Evolutionary conservation across 495 filamentous ascomycete species (phyloP).

Genomic region (Pyronema omphalodes): DNA sequence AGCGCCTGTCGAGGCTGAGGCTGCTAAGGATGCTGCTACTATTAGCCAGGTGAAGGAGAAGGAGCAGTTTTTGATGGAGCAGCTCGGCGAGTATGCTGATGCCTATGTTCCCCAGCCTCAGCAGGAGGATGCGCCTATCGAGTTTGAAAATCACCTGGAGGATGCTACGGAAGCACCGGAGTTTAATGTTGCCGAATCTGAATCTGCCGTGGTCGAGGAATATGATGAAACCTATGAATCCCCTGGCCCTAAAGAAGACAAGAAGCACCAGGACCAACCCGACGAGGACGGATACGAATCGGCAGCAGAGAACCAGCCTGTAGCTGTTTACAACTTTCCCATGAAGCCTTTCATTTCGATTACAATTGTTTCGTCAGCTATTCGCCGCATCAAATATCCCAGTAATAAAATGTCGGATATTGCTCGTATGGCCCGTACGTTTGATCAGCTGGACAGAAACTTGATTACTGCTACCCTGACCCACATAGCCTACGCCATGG

Average conservation of each 20-base stretch:
- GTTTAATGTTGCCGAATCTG: background rate
- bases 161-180: background rate
- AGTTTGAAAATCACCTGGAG: background rate
- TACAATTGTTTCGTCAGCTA: conserved; percentile 25
- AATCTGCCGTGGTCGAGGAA: background rate
- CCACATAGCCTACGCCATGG: conserved; percentile 84
- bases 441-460: conserved; percentile 90
- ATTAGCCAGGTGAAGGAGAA: conserved; percentile 28
- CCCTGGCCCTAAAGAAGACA: background rate
- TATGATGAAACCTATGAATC: background rate
- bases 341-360: conserved; percentile 90
- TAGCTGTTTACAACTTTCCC: conserved; percentile 83
- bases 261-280: conserved; percentile 27
- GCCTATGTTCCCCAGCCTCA: conserved; percentile 8
- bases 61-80: conserved; percentile 30
- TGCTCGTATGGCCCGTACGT: conserved; percentile 85
- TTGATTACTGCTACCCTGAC: conserved; percentile 74
- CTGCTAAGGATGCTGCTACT: conserved; percentile 25
- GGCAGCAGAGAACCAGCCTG: conserved; percentile 45
- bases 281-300: conserved; percentile 45
- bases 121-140: background rate
- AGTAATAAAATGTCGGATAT: conserved; percentile 34
- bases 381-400: conserved; percentile 21
- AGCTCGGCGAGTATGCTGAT: conserved; percentile 29
- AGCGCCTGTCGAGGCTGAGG: conserved; percentile 23